A percentile compares a stretch with the other conserved stretches of the same genome.
These are phyloP conservation scores for Hemileccinum rubropunctum DNA, from an alignment of 768 basidiomycete genomes.

Conservation along the genomic window DNA sequence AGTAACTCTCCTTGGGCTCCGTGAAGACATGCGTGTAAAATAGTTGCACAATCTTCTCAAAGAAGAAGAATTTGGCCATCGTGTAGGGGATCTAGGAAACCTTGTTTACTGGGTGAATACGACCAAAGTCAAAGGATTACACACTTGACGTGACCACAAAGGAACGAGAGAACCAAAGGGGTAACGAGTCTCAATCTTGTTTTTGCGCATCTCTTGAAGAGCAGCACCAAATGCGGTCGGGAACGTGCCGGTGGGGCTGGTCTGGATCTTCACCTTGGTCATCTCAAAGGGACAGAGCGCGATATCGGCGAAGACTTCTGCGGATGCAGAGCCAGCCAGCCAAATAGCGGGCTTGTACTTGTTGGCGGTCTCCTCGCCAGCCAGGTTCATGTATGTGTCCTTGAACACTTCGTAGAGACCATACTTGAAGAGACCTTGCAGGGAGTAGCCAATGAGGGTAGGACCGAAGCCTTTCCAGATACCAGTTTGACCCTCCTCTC, in stretches of 20 bases:
- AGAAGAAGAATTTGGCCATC: constrained; percentile 99
- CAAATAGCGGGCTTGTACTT: constrained; percentile 89
- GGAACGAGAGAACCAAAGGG: constrained; percentile 85
- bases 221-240: constrained; percentile 73
- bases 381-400: constrained; percentile 85
- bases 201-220: constrained; percentile 61
- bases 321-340: constrained; percentile 91
- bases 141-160: constrained; percentile 71
- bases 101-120: neutral
- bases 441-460: constrained; percentile 88
- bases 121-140: neutral
- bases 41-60: constrained; percentile 80
- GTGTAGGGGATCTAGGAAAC: constrained; percentile 65
- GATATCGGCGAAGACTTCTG: constrained; percentile 94
- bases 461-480: constrained; percentile 96
- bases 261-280: constrained; percentile 92
- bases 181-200: constrained; percentile 70
- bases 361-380: constrained; percentile 75
- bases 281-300: constrained; percentile 95
- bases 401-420: constrained; percentile 98
- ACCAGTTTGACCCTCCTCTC: constrained; percentile 80
- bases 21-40: constrained; percentile 90
- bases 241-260: constrained; percentile 72
- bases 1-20: constrained; percentile 71
- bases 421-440: constrained; percentile 98